These are phyloP conservation scores for Meira miltonrushii DNA, from an alignment of 1,284 basidiomycete species.

Conservation along the genomic window DNA sequence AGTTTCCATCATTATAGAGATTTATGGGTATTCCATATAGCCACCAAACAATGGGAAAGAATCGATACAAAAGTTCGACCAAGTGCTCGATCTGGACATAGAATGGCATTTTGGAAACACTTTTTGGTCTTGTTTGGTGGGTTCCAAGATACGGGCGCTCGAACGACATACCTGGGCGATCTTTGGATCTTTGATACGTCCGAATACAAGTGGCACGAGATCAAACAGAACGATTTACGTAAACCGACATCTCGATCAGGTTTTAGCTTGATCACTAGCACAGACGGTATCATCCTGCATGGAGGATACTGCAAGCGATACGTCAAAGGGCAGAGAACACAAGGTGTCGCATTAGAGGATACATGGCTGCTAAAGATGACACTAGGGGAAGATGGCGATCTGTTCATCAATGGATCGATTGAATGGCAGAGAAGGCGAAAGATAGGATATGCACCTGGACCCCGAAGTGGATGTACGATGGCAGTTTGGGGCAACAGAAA, in stretches of 20 bases:
- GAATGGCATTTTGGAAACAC: constrained; percentile 88
- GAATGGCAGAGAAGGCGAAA: constrained; percentile 80
- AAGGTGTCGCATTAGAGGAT: constrained; percentile 75
- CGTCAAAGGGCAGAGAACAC: constrained; percentile 72
- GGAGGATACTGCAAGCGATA: constrained; percentile 93
- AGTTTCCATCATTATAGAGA: constrained; percentile 87
- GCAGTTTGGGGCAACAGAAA: constrained; percentile 63
- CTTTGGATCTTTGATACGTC: constrained; percentile 82
- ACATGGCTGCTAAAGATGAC: constrained; percentile 74
- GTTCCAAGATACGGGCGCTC: constrained; percentile 71
- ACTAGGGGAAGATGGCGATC: constrained; percentile 28
- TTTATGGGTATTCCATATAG: constrained; percentile 46
- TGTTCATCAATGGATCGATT: constrained; percentile 53
- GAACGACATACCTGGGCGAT: constrained; percentile 78
- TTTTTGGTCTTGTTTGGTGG: constrained; percentile 76
- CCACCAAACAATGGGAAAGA: constrained; percentile 69
- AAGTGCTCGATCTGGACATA: constrained; percentile 71
- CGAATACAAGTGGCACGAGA: constrained; percentile 79
- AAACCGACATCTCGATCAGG: constrained; percentile 54
- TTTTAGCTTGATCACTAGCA: constrained; percentile 75
- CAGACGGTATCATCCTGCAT: constrained; percentile 76
- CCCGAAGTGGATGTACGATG: constrained; percentile 74
- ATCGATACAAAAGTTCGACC: constrained; percentile 81
- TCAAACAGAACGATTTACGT: constrained; percentile 57
- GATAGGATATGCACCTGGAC: constrained; percentile 60